Evolutionary conservation across 2,329 filamentous ascomycete genomes (phyloP), one percentile per base, ranked within the genome.

Genomic region (Monilinia aucupariae): DNA sequence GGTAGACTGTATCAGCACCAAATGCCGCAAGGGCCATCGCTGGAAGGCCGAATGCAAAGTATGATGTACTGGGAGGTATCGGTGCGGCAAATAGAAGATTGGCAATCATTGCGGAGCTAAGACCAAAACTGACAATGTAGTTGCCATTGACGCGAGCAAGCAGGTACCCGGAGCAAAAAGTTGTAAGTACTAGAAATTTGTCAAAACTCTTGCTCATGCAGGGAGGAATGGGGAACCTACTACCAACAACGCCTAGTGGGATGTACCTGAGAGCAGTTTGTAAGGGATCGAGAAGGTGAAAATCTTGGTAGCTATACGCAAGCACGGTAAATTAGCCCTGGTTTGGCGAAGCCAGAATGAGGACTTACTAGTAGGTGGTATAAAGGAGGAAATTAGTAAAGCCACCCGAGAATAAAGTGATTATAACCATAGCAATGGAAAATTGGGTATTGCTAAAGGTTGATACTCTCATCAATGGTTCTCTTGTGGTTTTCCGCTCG

Each of bases 311-410:
- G 74, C 84, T 71, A 25, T 22, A 9, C 25, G 8, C 13, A 15
- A 39, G 37, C 15, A 39, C 13, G 37, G 10, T 13, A 20, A 41
- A 30, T 66, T n/a, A 67, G 58, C 17, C 2, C 13, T 20, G 0
- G 12, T 22, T 47, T 9, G 10, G 4, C 1, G n/a, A 20, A 37
- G 3, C 4, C 10, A 22, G 27, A 34, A 12, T 47, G 8, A 47
- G 4, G n/a, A 62, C 68, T 64, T 62, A 71, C 69, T 67, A 88
- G 74, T 87, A 90, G 5, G 87, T 90, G 1, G 85, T 82, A 68
- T 82, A 88, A 65, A 90, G 78, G 47, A 89, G 75, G 68, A 81
- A 88, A 72, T 86, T 86, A 75, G 87, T 89, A 76, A 90, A 90
- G 2, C 80, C 78, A 22, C 82, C 81, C 69, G 87, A 89, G 75